phyloP scores from a whole-genome alignment of 345 rosid species.

The Cochlearia excelsa region DNA sequence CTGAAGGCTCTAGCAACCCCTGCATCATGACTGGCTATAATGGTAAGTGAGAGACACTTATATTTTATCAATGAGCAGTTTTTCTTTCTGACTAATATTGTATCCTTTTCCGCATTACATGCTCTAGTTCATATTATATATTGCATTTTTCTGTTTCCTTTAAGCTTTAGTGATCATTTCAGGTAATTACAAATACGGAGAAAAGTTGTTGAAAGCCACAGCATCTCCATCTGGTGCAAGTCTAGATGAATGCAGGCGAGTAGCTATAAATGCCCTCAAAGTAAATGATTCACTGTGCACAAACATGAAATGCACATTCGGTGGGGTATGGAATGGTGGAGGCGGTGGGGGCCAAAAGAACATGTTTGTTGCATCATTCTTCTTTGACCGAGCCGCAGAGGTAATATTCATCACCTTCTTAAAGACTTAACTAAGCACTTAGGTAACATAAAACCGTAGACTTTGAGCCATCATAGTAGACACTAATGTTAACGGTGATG shows the following conservation, averaged over 20 bases:
- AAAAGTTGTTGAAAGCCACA: slow-evolving; percentile 51
- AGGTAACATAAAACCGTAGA: neutral
- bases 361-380: slow-evolving; percentile 89
- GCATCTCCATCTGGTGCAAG: slow-evolving; percentile 63
- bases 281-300: slow-evolving; percentile 75
- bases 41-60: slow-evolving; percentile 43
- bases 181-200: slow-evolving; percentile 84
- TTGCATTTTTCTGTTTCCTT: no score
- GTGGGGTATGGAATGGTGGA: slow-evolving; percentile 98
- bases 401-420: slow-evolving; percentile 32
- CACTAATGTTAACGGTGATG: neutral
- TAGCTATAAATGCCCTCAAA: slow-evolving; percentile 72
- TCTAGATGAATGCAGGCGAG: slow-evolving; percentile 68
- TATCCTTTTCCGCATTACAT: neutral
- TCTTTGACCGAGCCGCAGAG: slow-evolving; percentile 98
- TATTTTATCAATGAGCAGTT: neutral
- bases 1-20: slow-evolving; percentile 66
- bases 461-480: neutral
- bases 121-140: neutral
- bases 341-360: slow-evolving; percentile 98
- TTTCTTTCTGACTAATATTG: slow-evolving; percentile 11
- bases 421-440: neutral
- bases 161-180: neutral
- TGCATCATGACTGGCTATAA: slow-evolving; percentile 77
- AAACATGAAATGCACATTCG: slow-evolving; percentile 90